Conservation (phyloP, 768 basidiomycete genomes). For the Macrolepiota fuliginosa region DNA sequence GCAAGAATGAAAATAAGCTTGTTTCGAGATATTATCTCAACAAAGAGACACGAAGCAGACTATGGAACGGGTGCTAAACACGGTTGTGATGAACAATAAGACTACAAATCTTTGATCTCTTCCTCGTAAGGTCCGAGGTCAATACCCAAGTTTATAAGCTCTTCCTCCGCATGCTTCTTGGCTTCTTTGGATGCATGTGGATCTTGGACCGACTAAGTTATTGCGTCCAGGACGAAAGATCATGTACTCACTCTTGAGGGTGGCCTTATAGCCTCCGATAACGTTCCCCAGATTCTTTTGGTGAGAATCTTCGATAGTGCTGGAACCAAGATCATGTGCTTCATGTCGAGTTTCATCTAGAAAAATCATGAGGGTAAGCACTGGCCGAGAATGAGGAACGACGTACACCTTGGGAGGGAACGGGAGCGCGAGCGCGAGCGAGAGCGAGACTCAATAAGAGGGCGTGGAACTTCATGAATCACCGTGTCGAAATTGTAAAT, state of each 20-base stretch:
- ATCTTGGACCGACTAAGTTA: conserved; percentile 12
- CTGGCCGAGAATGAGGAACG: too few species aligned
- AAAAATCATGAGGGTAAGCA: too few species aligned
- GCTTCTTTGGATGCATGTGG: conserved; percentile 21
- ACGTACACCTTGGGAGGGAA: too few species aligned
- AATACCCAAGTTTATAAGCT: conserved; percentile 17
- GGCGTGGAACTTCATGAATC: background rate
- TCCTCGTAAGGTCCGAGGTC: background rate
- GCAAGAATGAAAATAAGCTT: too few species aligned
- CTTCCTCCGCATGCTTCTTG: conserved; percentile 20
- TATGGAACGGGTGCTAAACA: too few species aligned
- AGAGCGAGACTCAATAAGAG: background rate
- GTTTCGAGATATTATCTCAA: too few species aligned
- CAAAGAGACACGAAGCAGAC: too few species aligned
- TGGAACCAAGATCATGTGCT: too few species aligned
- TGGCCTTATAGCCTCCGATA: conserved; percentile 22
- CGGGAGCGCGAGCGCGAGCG: background rate
- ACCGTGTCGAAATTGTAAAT: background rate
- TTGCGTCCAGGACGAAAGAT: background rate
- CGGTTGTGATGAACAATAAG: too few species aligned
- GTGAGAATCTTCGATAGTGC: conserved; percentile 3
- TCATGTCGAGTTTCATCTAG: too few species aligned
- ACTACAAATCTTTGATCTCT: background rate
- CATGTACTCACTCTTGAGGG: conserved; percentile 20
- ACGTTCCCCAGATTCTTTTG: conserved; percentile 13